Evolutionary conservation across 768 basidiomycete genomes (phyloP).

Genomic region (Lactarius pseudohatsudake): DNA sequence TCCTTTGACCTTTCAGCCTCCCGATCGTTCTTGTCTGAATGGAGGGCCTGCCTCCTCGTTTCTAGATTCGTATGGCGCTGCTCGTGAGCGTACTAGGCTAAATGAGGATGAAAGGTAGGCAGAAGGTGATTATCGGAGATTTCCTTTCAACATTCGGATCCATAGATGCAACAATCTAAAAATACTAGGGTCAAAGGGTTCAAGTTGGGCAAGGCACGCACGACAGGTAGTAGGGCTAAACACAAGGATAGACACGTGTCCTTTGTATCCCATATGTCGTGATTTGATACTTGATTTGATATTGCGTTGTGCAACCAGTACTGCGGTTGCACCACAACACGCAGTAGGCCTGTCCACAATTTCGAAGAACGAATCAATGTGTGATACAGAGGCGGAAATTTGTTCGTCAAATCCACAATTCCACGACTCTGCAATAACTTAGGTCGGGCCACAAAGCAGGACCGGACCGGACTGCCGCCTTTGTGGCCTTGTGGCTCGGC

Average conservation of each 20-base stretch:
- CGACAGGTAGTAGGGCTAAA: neutral
- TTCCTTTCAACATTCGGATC: neutral
- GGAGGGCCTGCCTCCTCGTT: slow-evolving; percentile 5
- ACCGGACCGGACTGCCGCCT: neutral
- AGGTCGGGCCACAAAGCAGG: neutral
- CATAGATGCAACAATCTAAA: neutral
- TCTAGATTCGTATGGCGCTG: slow-evolving; percentile 53
- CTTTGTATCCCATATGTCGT: neutral
- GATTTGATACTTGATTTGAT: neutral
- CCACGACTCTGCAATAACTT: neutral
- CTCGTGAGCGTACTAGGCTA: slow-evolving; percentile 44
- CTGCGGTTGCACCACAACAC: neutral
- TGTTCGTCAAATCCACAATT: neutral
- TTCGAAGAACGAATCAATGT: neutral
- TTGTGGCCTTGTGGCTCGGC: neutral
- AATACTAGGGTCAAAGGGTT: slow-evolving; percentile 1
- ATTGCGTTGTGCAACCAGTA: neutral
- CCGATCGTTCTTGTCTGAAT: neutral
- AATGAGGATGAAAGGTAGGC: neutral
- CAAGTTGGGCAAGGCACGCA: neutral
- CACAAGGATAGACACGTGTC: neutral
- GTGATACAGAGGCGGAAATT: neutral
- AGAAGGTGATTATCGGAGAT: neutral
- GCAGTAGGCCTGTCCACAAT: neutral
- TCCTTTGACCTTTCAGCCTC: neutral